Conservation (phyloP, 495 filamentous ascomycete species). For the Platismatia glauca region DNA sequence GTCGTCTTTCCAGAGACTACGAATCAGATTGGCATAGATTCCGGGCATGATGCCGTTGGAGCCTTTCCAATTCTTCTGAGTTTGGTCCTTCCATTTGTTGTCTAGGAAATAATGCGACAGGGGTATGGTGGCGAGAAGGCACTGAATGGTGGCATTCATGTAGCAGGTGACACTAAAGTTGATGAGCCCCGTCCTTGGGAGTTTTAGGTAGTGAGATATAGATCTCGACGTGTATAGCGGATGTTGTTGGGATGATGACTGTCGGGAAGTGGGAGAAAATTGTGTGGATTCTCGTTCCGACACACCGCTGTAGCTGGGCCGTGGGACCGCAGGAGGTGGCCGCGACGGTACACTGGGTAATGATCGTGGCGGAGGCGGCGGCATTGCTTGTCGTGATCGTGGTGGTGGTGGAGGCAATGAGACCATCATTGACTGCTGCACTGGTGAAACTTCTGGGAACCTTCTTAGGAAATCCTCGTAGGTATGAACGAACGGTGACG, state of each 20-base stretch:
- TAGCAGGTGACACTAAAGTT: constrained; percentile 84
- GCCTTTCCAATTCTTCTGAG: constrained; percentile 58
- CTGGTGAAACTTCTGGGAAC: constrained; percentile 60
- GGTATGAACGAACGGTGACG: constrained; percentile 42
- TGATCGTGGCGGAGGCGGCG: constrained; percentile 33
- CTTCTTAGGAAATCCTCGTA: constrained; percentile 76
- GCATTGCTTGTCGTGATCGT: constrained; percentile 35
- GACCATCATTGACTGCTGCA: constrained; percentile 70
- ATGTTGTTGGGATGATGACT: constrained; percentile 38
- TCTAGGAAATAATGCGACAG: constrained; percentile 61
- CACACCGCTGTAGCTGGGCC: constrained; percentile 82
- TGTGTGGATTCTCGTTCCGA: constrained; percentile 55
- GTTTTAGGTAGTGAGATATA: constrained; percentile 39
- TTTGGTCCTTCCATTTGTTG: constrained; percentile 45
- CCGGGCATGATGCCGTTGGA: constrained; percentile 72
- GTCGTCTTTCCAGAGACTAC: constrained; percentile 63
- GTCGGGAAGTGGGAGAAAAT: constrained; percentile 37
- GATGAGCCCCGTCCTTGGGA: constrained; percentile 62
- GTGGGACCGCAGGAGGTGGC: constrained; percentile 77
- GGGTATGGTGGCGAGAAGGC: constrained; percentile 63
- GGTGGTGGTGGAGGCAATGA: constrained; percentile 29
- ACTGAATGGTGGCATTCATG: constrained; percentile 82
- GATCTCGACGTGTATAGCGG: constrained; percentile 39
- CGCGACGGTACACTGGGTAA: constrained; percentile 45
- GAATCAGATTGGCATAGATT: constrained; percentile 64